Percentiles rank a stretch among this genome's conserved stretches.
Conservation (phyloP, 495 filamentous ascomycete species). For the Lepraria neglecta region DNA sequence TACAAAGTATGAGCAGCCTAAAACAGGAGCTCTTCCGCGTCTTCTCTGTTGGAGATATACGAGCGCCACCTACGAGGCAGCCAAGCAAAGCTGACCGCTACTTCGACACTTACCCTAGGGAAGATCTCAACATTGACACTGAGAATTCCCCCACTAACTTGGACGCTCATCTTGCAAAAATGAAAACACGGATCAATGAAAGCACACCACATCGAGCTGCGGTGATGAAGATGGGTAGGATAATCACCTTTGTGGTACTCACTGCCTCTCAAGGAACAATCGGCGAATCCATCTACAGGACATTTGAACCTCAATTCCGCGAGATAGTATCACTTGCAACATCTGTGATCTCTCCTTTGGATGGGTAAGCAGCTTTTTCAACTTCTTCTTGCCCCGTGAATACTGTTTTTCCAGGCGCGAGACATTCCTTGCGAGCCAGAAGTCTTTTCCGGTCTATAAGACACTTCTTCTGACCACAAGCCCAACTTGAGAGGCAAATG, state of each 20-base stretch:
- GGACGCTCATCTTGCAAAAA: not conserved
- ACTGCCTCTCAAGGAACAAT: constrained; percentile 1
- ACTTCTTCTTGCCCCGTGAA: no score
- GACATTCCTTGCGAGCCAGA: no score
- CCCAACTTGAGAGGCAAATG: no score
- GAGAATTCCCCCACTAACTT: not conserved
- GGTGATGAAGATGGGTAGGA: constrained; percentile 18
- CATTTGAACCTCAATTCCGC: constrained; percentile 3
- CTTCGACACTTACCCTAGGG: not conserved
- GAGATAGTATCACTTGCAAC: constrained; percentile 13
- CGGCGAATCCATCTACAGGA: not conserved
- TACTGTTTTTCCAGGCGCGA: no score
- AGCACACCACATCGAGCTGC: constrained; percentile 3
- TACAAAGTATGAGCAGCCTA: no score
- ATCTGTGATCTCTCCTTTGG: constrained; percentile 8
- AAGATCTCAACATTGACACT: no score
- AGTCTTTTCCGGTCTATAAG: no score
- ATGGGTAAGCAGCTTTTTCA: not conserved
- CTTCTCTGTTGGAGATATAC: no score
- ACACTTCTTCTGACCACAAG: no score
- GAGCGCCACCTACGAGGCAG: no score
- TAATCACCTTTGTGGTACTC: constrained; percentile 7
- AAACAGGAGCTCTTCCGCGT: no score
- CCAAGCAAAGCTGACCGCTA: no score
- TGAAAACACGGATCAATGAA: not conserved